Conservation (phyloP, 2,329 filamentous ascomycete genomes). For the Trematosphaeria pertusa region DNA sequence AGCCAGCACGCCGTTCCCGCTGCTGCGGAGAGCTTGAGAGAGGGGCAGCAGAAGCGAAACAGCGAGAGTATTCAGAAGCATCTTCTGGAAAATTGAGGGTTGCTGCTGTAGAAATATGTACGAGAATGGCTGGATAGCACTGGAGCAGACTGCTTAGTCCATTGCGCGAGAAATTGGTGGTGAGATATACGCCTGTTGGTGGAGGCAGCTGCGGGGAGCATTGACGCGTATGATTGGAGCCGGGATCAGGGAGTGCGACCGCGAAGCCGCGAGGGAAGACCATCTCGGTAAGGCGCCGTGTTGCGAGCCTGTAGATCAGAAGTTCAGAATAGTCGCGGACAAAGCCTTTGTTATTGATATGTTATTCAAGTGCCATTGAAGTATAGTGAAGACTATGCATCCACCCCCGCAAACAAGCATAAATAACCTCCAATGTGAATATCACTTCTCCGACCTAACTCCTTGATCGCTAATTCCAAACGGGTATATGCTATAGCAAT, state of each 20-base stretch:
- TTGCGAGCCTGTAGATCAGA: no score
- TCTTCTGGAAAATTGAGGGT: background rate
- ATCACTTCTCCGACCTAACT: constrained; percentile 2
- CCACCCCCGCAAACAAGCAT: no score
- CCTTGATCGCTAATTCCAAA: constrained; percentile 6
- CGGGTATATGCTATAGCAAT: constrained; percentile 10
- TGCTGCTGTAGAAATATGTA: background rate
- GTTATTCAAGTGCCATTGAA: no score
- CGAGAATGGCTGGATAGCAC: background rate
- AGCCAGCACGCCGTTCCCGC: constrained; percentile 13
- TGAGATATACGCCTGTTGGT: no score
- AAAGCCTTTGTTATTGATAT: no score
- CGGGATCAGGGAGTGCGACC: constrained; percentile 1
- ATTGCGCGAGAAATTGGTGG: no score
- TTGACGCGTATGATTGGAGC: no score
- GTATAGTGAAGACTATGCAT: no score
- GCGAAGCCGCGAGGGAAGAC: background rate
- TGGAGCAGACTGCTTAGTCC: background rate
- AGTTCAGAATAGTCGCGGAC: no score
- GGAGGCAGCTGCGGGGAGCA: no score
- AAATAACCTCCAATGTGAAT: no score
- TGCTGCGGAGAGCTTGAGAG: constrained; percentile 24
- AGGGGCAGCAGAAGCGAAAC: constrained; percentile 24
- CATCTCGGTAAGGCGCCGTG: no score
- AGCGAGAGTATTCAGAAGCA: constrained; percentile 10